Conservation (phyloP, 2,329 filamentous ascomycete genomes). For the Fusarium sterilihyphosum region DNA sequence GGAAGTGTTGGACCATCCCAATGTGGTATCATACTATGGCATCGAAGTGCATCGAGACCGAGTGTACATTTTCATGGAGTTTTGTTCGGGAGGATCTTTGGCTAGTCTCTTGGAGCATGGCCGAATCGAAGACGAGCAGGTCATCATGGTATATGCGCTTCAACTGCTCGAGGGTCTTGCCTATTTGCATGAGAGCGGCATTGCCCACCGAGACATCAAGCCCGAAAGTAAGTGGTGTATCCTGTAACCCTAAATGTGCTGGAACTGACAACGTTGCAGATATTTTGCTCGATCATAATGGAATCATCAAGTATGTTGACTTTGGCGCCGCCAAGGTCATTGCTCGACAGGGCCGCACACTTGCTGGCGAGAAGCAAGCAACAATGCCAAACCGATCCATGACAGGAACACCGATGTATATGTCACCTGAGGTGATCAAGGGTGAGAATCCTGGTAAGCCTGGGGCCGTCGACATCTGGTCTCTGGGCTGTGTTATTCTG, state of each 20-base stretch:
- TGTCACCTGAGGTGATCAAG: conserved; percentile 98
- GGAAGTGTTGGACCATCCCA: conserved; percentile 95
- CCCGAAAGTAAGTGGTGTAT: conserved; percentile 81
- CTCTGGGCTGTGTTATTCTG: conserved; percentile 92
- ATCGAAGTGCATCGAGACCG: conserved; percentile 98
- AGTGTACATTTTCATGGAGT: conserved; percentile 99
- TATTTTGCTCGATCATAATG: conserved; percentile 95
- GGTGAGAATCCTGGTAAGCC: conserved; percentile 83
- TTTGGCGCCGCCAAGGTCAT: conserved; percentile 98
- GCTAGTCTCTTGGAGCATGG: conserved; percentile 92
- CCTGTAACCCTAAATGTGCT: background rate
- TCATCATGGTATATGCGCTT: conserved; percentile 95
- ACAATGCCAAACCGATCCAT: conserved; percentile 84
- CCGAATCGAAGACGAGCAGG: conserved; percentile 96
- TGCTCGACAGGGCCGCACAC: conserved; percentile 88
- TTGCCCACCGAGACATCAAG: conserved; percentile 97
- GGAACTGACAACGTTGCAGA: conserved; percentile 61
- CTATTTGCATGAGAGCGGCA: conserved; percentile 90
- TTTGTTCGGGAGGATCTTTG: conserved; percentile 93
- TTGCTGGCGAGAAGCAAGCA: conserved; percentile 70
- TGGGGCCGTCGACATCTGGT: conserved; percentile 95
- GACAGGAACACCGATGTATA: conserved; percentile 99
- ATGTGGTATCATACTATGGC: conserved; percentile 96
- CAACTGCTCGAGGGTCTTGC: conserved; percentile 94
- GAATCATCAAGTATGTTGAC: conserved; percentile 98